Evolutionary conservation across 2,329 filamentous ascomycete genomes (phyloP).

Genomic region (Colletotrichum sp.): DNA sequence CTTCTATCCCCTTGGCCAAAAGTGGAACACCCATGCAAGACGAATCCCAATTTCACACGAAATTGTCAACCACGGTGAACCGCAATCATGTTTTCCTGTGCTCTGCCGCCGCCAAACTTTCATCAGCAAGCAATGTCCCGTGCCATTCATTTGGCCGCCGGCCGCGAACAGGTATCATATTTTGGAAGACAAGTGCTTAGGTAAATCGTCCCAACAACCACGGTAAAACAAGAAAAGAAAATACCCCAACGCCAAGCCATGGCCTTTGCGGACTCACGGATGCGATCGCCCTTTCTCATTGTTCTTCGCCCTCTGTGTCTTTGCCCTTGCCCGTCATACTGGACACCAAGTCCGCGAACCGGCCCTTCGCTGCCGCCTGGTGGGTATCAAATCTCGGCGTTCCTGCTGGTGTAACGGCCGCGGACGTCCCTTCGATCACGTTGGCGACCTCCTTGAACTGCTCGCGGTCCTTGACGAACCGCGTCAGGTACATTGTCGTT

Average conservation of each 20-base stretch:
- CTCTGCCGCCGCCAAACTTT: not conserved
- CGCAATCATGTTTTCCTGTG: not conserved
- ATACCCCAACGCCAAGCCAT: not conserved
- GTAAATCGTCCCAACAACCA: not conserved
- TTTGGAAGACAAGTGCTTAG: not conserved
- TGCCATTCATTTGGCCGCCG: not conserved
- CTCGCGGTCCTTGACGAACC: slow-evolving; percentile 50
- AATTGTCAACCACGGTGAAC: not conserved
- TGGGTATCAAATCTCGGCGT: slow-evolving; percentile 22
- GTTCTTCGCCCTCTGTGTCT: not conserved
- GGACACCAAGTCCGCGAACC: slow-evolving; percentile 17
- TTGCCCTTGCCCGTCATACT: slow-evolving; percentile 7
- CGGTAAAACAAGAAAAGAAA: not conserved
- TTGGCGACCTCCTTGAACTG: slow-evolving; percentile 41
- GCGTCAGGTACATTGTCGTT: slow-evolving; percentile 54
- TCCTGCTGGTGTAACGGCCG: slow-evolving; percentile 3
- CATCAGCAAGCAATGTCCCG: not conserved
- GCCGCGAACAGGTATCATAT: slow-evolving; percentile 12
- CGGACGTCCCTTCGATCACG: slow-evolving; percentile 33
- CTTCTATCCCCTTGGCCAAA: not conserved
- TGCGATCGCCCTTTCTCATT: not conserved
- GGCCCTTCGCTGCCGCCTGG: slow-evolving; percentile 1
- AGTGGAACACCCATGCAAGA: not conserved
- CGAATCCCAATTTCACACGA: not conserved
- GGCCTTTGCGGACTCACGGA: not conserved